phyloP scores from a whole-genome alignment of 176 grass and related monocot species.

The Carex parvula region DNA sequence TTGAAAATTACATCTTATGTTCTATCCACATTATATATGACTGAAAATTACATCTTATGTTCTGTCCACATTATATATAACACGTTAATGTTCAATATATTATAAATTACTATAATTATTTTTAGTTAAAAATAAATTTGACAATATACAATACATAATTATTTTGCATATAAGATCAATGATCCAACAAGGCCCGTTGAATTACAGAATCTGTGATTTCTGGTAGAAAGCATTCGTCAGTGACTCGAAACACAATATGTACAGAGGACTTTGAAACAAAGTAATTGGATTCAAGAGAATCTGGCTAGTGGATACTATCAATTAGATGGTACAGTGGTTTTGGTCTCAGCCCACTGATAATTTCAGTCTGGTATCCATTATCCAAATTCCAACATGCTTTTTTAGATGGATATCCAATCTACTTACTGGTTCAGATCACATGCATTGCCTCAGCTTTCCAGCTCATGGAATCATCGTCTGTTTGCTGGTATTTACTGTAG shows the following conservation, averaged over 20 bases:
- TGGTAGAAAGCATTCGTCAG: background rate
- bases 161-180: no score
- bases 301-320: background rate
- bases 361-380: background rate
- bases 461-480: background rate
- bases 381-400: background rate
- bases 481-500: background rate
- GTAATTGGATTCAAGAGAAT: background rate
- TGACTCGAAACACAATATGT: background rate
- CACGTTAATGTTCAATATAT: no score
- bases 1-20: no score
- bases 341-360: background rate
- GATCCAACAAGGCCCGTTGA: no score
- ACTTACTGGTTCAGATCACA: background rate
- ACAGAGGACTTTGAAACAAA: background rate
- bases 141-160: no score
- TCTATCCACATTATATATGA: no score
- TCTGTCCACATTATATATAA: no score
- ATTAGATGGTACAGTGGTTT: background rate
- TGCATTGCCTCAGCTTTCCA: background rate
- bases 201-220: background rate
- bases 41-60: no score
- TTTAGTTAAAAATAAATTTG: no score
- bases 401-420: background rate
- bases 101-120: no score